These are phyloP conservation scores for Clitopilus passeckerianus DNA, from an alignment of 768 basidiomycete species.

Conservation along the genomic window DNA sequence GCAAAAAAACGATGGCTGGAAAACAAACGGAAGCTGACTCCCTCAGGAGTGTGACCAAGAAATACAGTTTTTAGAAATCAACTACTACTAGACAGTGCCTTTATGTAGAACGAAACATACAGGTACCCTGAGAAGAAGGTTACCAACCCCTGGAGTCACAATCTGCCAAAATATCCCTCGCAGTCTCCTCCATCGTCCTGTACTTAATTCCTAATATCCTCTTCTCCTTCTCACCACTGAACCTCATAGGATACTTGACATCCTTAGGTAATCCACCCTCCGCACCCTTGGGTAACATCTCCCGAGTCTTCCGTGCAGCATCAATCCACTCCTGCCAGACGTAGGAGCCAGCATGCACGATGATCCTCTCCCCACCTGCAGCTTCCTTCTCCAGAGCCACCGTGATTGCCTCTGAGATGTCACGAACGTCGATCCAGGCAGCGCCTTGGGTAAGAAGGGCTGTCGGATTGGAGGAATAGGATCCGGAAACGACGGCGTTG, in stretches of 20 bases:
- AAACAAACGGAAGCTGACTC: too few species aligned
- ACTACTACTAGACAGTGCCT: too few species aligned
- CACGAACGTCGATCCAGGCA: slow-evolving; percentile 48
- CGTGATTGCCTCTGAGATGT: slow-evolving; percentile 52
- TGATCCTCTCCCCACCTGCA: slow-evolving; percentile 54
- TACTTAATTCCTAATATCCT: slow-evolving; percentile 26
- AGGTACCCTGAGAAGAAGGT: background rate
- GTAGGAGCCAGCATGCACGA: slow-evolving; percentile 30
- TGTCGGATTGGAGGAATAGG: slow-evolving; percentile 12
- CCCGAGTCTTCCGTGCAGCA: slow-evolving; percentile 25
- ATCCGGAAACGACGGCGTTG: slow-evolving; percentile 16
- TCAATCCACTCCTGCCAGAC: slow-evolving; percentile 30
- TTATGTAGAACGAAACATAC: too few species aligned
- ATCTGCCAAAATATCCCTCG: slow-evolving; percentile 23
- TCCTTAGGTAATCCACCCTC: slow-evolving; percentile 23
- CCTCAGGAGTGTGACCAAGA: too few species aligned
- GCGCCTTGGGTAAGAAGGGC: slow-evolving; percentile 14
- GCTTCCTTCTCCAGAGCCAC: slow-evolving; percentile 43
- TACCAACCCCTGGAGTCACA: slow-evolving; percentile 29
- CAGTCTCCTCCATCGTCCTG: slow-evolving; percentile 21
- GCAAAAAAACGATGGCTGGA: too few species aligned
- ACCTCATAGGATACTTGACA: slow-evolving; percentile 13
- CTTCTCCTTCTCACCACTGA: slow-evolving; percentile 21
- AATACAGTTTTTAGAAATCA: too few species aligned
- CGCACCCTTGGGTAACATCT: slow-evolving; percentile 19